A percentile compares a stretch with the other conserved stretches of the same genome.
Conservation (phyloP, 176 grass and related monocot genomes). For the Thalia dealbata region DNA sequence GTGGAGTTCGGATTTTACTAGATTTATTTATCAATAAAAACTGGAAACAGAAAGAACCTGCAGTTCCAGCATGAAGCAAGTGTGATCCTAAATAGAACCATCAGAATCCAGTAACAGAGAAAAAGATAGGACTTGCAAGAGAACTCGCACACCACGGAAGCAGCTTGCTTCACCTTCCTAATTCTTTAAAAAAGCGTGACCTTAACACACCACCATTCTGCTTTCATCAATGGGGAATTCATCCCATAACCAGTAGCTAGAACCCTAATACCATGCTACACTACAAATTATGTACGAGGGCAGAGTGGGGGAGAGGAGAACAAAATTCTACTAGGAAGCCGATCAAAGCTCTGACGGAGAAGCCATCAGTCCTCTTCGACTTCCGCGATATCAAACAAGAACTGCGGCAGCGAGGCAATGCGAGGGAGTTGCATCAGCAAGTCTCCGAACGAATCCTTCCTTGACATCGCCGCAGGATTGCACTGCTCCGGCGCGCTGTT, state of each 20-base stretch:
- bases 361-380: not conserved
- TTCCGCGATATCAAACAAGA: constrained; percentile 10
- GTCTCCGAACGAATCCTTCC: not conserved
- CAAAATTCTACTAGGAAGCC: not conserved
- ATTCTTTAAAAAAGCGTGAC: too few relatives aligned
- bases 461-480: not conserved
- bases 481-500: too few relatives aligned
- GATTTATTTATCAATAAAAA: too few relatives aligned
- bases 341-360: not conserved
- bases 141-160: not conserved
- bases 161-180: too few relatives aligned
- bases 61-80: too few relatives aligned
- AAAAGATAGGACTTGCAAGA: not conserved
- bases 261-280: not conserved
- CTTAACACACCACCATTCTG: not conserved
- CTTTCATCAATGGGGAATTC: not conserved
- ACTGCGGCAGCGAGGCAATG: constrained; percentile 4
- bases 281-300: not conserved
- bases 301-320: not conserved
- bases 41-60: too few relatives aligned
- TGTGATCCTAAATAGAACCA: too few relatives aligned
- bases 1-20: too few relatives aligned
- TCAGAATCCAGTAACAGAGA: too few relatives aligned
- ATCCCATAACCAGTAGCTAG: not conserved
- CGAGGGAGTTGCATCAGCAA: constrained; percentile 10